Conservation (phyloP, 805 yeast genomes). For the Metschnikowia bowlesiae region DNA sequence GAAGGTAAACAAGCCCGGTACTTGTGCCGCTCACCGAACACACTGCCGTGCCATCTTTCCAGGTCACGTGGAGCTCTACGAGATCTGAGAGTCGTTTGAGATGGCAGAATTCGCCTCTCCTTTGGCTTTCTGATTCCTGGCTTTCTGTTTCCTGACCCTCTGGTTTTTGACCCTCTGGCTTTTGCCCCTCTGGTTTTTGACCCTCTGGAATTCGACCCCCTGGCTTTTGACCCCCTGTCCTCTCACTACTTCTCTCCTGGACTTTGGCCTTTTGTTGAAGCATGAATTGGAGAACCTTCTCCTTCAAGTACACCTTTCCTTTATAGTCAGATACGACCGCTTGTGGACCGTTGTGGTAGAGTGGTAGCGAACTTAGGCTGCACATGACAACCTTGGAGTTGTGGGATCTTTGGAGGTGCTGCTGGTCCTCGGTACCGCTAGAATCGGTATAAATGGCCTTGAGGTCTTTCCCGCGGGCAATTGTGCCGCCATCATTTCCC, state of each 20-base stretch:
- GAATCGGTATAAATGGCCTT: constrained; percentile 20
- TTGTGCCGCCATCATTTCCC: constrained; percentile 69
- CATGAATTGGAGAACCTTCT: constrained; percentile 54
- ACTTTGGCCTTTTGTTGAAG: constrained; percentile 28
- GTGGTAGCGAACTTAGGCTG: constrained; percentile 37
- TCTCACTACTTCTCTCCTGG: not conserved
- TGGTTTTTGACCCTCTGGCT: too few species aligned
- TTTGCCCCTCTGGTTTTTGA: not conserved
- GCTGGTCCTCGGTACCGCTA: constrained; percentile 14
- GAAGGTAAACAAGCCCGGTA: constrained; percentile 24
- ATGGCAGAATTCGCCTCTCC: constrained; percentile 1
- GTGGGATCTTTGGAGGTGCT: constrained; percentile 18
- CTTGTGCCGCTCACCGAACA: constrained; percentile 32
- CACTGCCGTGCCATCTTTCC: constrained; percentile 14
- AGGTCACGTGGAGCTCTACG: constrained; percentile 10
- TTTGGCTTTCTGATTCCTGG: too few species aligned
- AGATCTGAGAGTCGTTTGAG: constrained; percentile 13
- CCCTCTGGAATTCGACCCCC: not conserved
- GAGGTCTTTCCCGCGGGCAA: constrained; percentile 55
- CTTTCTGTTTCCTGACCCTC: not conserved
- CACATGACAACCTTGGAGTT: constrained; percentile 45
- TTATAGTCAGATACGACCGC: constrained; percentile 65
- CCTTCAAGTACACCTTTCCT: constrained; percentile 66
- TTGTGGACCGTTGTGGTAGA: constrained; percentile 25
- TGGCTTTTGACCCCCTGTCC: not conserved